Conservation (phyloP, 495 filamentous ascomycete genomes). For the Schizothecium vesticola region DNA sequence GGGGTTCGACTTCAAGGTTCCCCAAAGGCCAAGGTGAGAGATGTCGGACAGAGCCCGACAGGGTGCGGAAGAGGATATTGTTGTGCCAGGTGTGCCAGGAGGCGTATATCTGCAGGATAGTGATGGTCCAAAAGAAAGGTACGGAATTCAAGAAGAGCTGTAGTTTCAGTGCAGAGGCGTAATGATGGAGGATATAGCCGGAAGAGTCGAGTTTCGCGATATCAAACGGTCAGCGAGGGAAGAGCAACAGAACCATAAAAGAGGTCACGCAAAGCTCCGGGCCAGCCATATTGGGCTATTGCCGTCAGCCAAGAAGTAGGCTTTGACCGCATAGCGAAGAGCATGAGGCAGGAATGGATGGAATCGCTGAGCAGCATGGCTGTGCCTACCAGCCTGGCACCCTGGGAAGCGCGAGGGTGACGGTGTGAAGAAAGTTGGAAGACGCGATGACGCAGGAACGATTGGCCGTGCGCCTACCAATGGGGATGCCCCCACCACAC, state of each 20-base stretch:
- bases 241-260: neutral
- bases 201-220: neutral
- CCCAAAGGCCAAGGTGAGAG: neutral
- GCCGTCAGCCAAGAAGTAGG: neutral
- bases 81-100: neutral
- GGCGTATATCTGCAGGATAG: neutral
- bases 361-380: neutral
- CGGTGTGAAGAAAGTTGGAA: neutral
- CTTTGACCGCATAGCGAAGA: neutral
- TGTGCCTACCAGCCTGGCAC: neutral
- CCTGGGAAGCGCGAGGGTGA: neutral
- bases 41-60: neutral
- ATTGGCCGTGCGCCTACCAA: constrained; percentile 4
- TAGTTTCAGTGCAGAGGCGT: neutral
- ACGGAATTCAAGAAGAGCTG: neutral
- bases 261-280: neutral
- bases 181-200: neutral
- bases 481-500: neutral
- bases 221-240: neutral
- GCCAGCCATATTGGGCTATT: neutral
- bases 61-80: neutral
- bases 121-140: neutral
- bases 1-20: neutral
- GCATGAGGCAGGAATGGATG: neutral
- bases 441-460: constrained; percentile 17